These are phyloP conservation scores for Lachancea sp. DNA, from an alignment of 805 yeast genomes.

Conservation along the genomic window DNA sequence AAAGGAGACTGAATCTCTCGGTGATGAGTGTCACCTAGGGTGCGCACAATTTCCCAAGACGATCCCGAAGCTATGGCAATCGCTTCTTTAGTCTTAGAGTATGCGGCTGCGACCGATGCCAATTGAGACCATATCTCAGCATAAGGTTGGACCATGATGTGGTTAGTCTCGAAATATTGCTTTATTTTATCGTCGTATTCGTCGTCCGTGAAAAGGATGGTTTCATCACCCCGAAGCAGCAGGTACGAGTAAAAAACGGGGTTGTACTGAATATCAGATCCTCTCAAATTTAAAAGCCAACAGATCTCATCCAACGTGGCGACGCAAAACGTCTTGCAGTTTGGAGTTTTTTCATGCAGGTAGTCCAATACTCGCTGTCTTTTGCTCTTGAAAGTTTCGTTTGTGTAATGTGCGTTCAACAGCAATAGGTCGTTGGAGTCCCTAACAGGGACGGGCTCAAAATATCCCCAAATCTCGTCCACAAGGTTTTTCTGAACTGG, in stretches of 20 bases:
- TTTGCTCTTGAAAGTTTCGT: conserved; percentile 57
- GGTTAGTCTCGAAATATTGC: conserved; percentile 37
- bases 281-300: conserved; percentile 83
- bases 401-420: conserved; percentile 52
- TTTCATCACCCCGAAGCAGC: conserved; percentile 39
- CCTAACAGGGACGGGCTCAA: conserved; percentile 59
- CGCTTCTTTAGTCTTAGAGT: conserved; percentile 23
- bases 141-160: conserved; percentile 49
- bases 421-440: conserved; percentile 44
- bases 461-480: conserved; percentile 64
- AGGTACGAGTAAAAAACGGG: conserved; percentile 77
- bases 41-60: conserved; percentile 62
- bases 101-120: conserved; percentile 13
- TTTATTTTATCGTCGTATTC: conserved; percentile 35
- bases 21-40: conserved; percentile 38
- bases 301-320: conserved; percentile 85
- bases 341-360: conserved; percentile 28
- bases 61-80: conserved; percentile 50
- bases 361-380: conserved; percentile 39
- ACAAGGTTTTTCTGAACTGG: conserved; percentile 60
- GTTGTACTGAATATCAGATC: conserved; percentile 73
- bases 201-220: conserved; percentile 50
- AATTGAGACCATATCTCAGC: conserved; percentile 44
- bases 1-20: conserved; percentile 51
- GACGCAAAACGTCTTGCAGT: conserved; percentile 46